Percentiles rank a stretch among this genome's conserved stretches.
Conservation (phyloP, 2,329 filamentous ascomycete species). For the Cladobotryum mycophilum region DNA sequence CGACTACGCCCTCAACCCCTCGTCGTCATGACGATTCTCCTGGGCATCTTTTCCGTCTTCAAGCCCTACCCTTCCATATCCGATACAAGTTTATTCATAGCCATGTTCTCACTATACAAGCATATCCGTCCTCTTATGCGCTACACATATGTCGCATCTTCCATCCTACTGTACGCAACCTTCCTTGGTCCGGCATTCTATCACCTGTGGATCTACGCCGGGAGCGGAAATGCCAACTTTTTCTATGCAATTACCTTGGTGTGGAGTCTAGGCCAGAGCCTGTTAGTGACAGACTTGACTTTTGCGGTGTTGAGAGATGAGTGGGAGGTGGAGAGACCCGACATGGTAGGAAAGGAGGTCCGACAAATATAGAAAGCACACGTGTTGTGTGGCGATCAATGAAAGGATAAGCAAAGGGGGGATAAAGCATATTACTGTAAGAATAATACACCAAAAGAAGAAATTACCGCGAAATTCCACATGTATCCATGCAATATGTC, state of each 20-base stretch:
- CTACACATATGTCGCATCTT: slow-evolving; percentile 81
- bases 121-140: slow-evolving; percentile 91
- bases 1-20: slow-evolving; percentile 80
- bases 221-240: slow-evolving; percentile 97
- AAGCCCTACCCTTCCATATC: slow-evolving; percentile 94
- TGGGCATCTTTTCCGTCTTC: slow-evolving; percentile 90
- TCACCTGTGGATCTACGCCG: slow-evolving; percentile 96
- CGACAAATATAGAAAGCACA: slow-evolving; percentile 60
- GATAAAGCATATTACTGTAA: neutral
- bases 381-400: neutral
- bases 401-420: slow-evolving; percentile 1
- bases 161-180: slow-evolving; percentile 78
- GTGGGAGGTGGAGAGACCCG: slow-evolving; percentile 86
- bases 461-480: neutral
- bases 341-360: slow-evolving; percentile 82
- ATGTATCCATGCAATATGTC: neutral
- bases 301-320: slow-evolving; percentile 89
- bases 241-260: slow-evolving; percentile 99
- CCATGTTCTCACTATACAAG: slow-evolving; percentile 75
- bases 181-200: slow-evolving; percentile 93
- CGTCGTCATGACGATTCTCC: slow-evolving; percentile 74
- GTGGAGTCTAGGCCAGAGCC: slow-evolving; percentile 84
- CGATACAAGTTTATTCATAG: slow-evolving; percentile 81
- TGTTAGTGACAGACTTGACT: slow-evolving; percentile 79
- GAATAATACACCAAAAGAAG: neutral